Base-by-base conservation (phyloP, 371 early-diverging fungal genomes). In the Mucor piriformis region DNA sequence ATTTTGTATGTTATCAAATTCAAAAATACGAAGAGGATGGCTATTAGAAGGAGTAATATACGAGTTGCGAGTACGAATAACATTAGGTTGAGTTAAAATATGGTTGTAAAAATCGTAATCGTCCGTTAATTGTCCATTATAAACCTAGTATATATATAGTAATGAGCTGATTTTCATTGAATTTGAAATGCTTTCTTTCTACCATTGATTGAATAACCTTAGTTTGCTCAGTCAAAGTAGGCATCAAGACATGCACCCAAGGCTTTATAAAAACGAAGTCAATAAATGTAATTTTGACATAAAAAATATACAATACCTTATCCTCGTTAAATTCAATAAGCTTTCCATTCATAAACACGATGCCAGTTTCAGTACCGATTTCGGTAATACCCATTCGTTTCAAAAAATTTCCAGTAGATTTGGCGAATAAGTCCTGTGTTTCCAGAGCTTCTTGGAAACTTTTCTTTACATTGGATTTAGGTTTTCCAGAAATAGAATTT, bases 281-380 rank as follows among this genome's bases (percentile, higher is more conserved):
- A 37, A 37, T 13, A 37, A 6, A n/a, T 13, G n/a, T 12, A 37
- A 37, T 37, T 12, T 12, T 37, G 1, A 37, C 11, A 33, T 33
- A 33, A 42, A 40, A 18, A 20, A 37, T 16, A 23, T 3, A 25
- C 10, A 5, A 37, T 68, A 65, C 71, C 52, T 44, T 54, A 57
- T 77, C 83, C 15, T 88, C 85, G 32, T 54, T 74, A 60, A 88
- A 72, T 10, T 82, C 79, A 44, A 88, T 61, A 51, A 83, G 77
- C 56, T 86, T 88, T 51, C 96, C 96, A 63, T 96, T 96, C 42
- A 91, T 66, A 72, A 94, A 96, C 40, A 88, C 66, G 6, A 70
- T 82, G 3, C 84, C 78, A 34, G 60, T 53, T n/a, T 59, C 54
- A 18, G 51, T 29, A 8, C 59, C 29, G n/a, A 33, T 7, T 38